Evolutionary conservation across 2,329 filamentous ascomycete species (phyloP), one percentile per base, ranked within the genome.

Genomic region (Zasmidium angulare): DNA sequence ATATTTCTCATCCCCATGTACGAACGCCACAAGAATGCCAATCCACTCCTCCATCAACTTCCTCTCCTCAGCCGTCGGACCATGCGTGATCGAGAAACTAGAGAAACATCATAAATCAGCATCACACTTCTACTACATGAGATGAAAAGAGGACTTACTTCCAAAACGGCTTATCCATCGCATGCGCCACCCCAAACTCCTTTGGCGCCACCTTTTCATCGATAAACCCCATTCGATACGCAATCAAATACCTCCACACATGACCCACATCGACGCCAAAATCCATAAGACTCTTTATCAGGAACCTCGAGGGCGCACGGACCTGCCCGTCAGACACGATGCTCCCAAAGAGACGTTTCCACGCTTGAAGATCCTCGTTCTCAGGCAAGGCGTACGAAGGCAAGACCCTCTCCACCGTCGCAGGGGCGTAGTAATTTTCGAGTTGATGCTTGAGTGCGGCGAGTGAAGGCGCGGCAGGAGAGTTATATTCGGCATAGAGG

Each of bases 101-200:
- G 6, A 9, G 4, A 21, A 40, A n/a, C 26, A 24, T 48, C 52
- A 49, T 49, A 21, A 22, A 10, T 53, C 12, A 40, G 11, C 50
- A 17, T 2, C 20, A 40, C 17, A 19, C 22, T 19, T 40, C 9
- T 21, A 22, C n/a, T 10, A 29, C n/a, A 46, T 46, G 3, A 20
- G 46, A 20, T 29, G 40, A n/a, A 24, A 21, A 7, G 3, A 19
- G 12, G 14, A 31, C 50, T 21, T 49, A 53, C 50, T 58, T 54
- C 56, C 56, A 58, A 36, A 53, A 31, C 20, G 56, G 50, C 21
- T 40, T 50, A 24, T 58, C 46, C 56, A 58, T 58, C 26, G 56
- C 56, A 46, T 58, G 56, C 40, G 55, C 55, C 20, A 58, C 55
- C 20, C 55, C 55, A 53, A 58, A 53, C 6, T 22, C 19, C 43